Conservation (phyloP, 2,329 filamentous ascomycete genomes). For the Hirsutella rhossiliensis region DNA sequence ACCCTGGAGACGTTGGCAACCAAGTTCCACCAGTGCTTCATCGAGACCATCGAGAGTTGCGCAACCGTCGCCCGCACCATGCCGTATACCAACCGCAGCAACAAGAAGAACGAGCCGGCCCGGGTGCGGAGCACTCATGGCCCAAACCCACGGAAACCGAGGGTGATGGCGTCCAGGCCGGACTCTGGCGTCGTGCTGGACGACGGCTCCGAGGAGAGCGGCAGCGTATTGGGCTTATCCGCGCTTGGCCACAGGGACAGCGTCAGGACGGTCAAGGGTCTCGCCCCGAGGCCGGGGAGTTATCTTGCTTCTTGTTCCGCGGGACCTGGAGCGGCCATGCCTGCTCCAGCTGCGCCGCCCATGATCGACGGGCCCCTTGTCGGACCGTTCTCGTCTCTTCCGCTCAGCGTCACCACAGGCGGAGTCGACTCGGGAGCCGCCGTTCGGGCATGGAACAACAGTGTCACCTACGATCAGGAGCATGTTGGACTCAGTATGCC, state of each 20-base stretch:
- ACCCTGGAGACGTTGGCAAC: conserved; percentile 25
- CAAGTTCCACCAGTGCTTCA: conserved; percentile 27
- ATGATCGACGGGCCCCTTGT: conserved; percentile 8
- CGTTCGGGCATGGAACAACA: conserved; percentile 18
- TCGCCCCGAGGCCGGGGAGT: conserved; percentile 8
- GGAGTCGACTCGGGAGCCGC: conserved; percentile 5
- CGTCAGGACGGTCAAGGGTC: conserved; percentile 14
- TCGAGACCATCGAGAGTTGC: conserved; percentile 25
- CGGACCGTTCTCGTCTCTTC: conserved; percentile 6
- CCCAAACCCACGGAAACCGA: conserved; percentile 11
- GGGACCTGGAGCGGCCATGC: conserved; percentile 9
- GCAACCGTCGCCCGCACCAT: conserved; percentile 20
- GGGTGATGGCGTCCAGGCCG: conserved; percentile 16
- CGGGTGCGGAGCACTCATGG: conserved; percentile 9
- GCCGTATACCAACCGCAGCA: conserved; percentile 28
- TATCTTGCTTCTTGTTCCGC: conserved; percentile 10
- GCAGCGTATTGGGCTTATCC: conserved; percentile 13
- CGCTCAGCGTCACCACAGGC: conserved; percentile 6
- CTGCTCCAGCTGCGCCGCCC: conserved; percentile 5
- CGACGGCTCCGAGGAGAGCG: conserved; percentile 25
- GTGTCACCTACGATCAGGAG: conserved; percentile 11
- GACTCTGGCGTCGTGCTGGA: conserved; percentile 27
- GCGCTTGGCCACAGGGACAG: conserved; percentile 17
- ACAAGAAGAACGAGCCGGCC: conserved; percentile 22
- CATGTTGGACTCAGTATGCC: conserved; percentile 8